Evolutionary conservation across 768 basidiomycete genomes (phyloP).

Genomic region (Hericium coralloides): DNA sequence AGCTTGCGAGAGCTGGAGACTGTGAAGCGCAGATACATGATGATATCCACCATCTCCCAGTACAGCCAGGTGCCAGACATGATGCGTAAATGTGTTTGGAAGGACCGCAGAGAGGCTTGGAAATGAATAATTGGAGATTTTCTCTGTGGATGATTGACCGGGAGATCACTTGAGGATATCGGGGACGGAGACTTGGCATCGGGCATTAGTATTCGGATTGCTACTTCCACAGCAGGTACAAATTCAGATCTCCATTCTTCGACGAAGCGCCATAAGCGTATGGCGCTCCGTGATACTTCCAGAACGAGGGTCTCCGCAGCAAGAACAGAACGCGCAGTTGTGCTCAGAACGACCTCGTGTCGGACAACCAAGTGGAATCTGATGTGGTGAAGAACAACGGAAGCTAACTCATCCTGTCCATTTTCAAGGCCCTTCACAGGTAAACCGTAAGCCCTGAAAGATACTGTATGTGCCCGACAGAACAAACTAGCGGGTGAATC

Average conservation of each 20-base stretch:
- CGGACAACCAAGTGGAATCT: constrained; percentile 38
- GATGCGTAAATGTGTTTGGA: constrained; percentile 63
- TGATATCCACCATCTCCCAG: constrained; percentile 51
- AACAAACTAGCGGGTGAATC: constrained; percentile 40
- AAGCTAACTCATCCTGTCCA: constrained; percentile 53
- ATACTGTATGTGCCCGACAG: constrained; percentile 40
- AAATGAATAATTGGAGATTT: constrained; percentile 31
- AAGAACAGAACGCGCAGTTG: constrained; percentile 34
- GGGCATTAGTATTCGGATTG: constrained; percentile 52
- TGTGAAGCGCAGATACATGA: constrained; percentile 32
- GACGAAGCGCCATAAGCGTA: constrained; percentile 67
- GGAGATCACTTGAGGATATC: background rate
- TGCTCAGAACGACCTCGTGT: constrained; percentile 33
- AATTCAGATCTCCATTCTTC: constrained; percentile 81
- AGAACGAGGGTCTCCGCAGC: constrained; percentile 38
- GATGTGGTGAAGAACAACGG: constrained; percentile 39
- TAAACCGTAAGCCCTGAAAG: constrained; percentile 51
- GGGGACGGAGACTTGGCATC: constrained; percentile 41
- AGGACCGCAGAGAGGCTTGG: constrained; percentile 40
- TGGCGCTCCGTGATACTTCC: constrained; percentile 71
- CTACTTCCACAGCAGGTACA: constrained; percentile 63
- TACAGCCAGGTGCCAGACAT: constrained; percentile 87
- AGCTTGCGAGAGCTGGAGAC: constrained; percentile 26
- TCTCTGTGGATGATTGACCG: background rate
- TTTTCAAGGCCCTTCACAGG: constrained; percentile 27